These are phyloP conservation scores for Ehretia macrophylla DNA, from an alignment of 257 asterid genomes.

Conservation along the genomic window DNA sequence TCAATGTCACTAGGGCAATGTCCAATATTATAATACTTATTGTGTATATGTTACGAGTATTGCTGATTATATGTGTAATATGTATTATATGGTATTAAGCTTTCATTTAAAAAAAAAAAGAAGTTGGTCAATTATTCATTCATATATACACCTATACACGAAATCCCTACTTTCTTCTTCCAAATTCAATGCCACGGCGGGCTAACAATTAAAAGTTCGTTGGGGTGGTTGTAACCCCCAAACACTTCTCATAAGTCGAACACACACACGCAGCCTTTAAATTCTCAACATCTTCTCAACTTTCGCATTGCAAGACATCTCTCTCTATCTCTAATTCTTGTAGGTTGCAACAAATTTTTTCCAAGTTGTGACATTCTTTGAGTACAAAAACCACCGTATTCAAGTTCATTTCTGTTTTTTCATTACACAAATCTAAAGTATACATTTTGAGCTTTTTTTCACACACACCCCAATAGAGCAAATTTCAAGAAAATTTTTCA, in stretches of 20 bases:
- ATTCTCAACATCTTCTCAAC: conserved; percentile 3
- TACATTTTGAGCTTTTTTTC: neutral
- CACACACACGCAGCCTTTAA: neutral
- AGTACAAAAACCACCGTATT: neutral
- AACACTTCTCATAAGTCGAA: neutral
- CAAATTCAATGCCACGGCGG: conserved; percentile 40
- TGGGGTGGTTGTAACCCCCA: conserved; percentile 56
- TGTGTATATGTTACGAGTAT: too few relatives aligned
- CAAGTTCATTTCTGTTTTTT: too few relatives aligned
- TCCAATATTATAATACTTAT: too few relatives aligned
- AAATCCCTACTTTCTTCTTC: conserved; percentile 25
- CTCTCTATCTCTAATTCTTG: neutral
- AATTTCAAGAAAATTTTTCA: too few relatives aligned
- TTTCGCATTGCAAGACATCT: conserved; percentile 17
- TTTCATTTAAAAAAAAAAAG: too few relatives aligned
- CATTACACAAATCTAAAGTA: neutral
- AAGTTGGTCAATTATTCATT: neutral
- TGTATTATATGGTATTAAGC: too few relatives aligned
- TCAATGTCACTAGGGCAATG: too few relatives aligned
- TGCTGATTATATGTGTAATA: too few relatives aligned
- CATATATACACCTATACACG: neutral
- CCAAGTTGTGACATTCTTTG: neutral
- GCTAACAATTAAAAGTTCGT: conserved; percentile 50
- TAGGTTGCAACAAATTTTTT: neutral
- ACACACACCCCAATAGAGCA: neutral